Base-by-base conservation (phyloP, 805 yeast species). In the Saccharomyces paradoxus region DNA sequence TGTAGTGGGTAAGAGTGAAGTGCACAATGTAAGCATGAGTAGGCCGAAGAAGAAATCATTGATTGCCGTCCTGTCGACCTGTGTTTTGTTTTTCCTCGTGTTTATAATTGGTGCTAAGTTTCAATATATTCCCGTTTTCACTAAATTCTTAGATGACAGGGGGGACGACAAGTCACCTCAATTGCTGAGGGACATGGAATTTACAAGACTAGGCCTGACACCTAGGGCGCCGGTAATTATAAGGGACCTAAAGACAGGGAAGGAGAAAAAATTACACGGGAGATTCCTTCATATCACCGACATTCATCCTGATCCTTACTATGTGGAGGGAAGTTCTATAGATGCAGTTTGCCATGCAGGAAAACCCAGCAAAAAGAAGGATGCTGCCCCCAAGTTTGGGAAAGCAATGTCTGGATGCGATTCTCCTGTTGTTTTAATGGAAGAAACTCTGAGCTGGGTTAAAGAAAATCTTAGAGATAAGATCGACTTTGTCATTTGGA, bases 401-500 rank as follows among this genome's bases (percentile, higher is more conserved):
- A 89, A 82, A 66, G 87, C 95, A 2, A 72, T 82, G 63, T 67
- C 78, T 30, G 92, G 92, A 1, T 89, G 96, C 63, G 96, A 89
- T 66, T 73, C 89, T 1, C 89, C 96, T 2, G 67, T 82, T 66
- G 69, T 71, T 1, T 68, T 89, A 50, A 81, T 85, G 69, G 73
- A 81, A 9, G 75, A 75, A 17, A 87, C 95, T 0, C 70, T 89
- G 53, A 66, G 76, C 30, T 89, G 95, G 94, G 72, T 89, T 1
- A 68, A 75, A 22, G 73, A 75, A 12, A 82, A 87, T 56, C 67
- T 89, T 56, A 80, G 76, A 56, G 94, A 87, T 67, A 82, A 88
- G 59, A 83, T 89, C 50, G 96, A 89, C 67, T 89, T 89, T 69
- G 84, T 89, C 12, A 79, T 89, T 13, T 89, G 96, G 96, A 88